Evolutionary conservation across 2,329 filamentous ascomycete genomes (phyloP).

Genomic region (Parasarocladium wereldwijsianum): DNA sequence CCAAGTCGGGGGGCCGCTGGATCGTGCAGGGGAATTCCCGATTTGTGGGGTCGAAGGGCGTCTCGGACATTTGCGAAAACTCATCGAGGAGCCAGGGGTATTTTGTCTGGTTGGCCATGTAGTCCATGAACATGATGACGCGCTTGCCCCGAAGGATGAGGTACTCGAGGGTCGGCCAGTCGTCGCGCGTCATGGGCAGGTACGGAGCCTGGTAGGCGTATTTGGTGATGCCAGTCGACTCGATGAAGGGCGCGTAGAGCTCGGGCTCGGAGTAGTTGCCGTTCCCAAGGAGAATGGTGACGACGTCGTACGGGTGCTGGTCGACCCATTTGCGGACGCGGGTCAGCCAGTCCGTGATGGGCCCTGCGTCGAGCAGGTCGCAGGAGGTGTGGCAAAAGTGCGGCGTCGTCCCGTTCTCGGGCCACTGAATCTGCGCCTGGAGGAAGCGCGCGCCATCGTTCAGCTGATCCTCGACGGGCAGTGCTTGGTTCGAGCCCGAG

Average conservation of each 20-base stretch:
- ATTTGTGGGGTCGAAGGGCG: constrained; percentile 60
- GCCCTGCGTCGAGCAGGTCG: constrained; percentile 66
- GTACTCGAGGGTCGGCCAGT: constrained; percentile 72
- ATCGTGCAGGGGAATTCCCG: constrained; percentile 60
- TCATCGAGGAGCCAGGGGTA: constrained; percentile 79
- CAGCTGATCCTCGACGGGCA: constrained; percentile 54
- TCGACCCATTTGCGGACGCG: constrained; percentile 60
- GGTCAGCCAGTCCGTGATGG: constrained; percentile 58
- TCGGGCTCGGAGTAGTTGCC: constrained; percentile 52
- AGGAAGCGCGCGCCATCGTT: constrained; percentile 60
- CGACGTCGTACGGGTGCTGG: constrained; percentile 67
- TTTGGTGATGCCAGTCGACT: constrained; percentile 54
- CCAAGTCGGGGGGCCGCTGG: constrained; percentile 59
- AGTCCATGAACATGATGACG: constrained; percentile 73
- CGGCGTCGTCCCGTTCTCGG: constrained; percentile 30
- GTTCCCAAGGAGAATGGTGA: constrained; percentile 78
- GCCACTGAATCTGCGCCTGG: constrained; percentile 49
- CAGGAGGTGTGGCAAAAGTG: constrained; percentile 82
- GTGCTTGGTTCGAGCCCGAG: constrained; percentile 60
- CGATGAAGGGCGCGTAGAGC: constrained; percentile 54
- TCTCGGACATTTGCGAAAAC: constrained; percentile 84
- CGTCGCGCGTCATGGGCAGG: constrained; percentile 52
- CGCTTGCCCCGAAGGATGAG: constrained; percentile 60
- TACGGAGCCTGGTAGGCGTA: constrained; percentile 62
- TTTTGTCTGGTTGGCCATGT: constrained; percentile 61